Evolutionary conservation across 306 rosid genomes (phyloP).

Genomic region (Trifolium subterraneum): DNA sequence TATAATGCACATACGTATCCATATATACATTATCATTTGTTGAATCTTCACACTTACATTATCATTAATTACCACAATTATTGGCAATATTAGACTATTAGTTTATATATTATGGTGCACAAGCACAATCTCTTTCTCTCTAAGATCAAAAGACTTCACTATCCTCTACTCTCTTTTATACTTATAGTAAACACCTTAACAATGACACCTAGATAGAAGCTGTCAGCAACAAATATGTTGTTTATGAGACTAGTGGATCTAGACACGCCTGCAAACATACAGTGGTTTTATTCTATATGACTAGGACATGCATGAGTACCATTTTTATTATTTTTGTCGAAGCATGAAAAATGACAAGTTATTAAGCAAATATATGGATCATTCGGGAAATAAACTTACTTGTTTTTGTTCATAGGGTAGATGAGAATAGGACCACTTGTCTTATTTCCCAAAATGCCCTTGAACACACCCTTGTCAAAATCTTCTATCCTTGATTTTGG

Average conservation of each 20-base stretch:
- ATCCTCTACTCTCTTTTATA: not conserved
- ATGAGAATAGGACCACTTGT: slow-evolving; percentile 98
- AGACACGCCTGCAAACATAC: slow-evolving; percentile 40
- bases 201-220: slow-evolving; percentile 39
- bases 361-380: slow-evolving; percentile 8
- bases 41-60: slow-evolving; percentile 14
- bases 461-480: slow-evolving; percentile 85
- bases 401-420: slow-evolving; percentile 90
- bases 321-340: slow-evolving; percentile 17
- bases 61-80: slow-evolving; percentile 14
- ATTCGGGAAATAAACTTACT: slow-evolving; percentile 58
- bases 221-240: slow-evolving; percentile 35
- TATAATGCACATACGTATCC: not conserved
- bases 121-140: not conserved
- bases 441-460: slow-evolving; percentile 86
- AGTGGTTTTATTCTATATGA: slow-evolving; percentile 36
- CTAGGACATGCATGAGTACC: slow-evolving; percentile 33
- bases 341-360: slow-evolving; percentile 21
- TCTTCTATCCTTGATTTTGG: slow-evolving; percentile 88
- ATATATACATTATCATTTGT: not conserved
- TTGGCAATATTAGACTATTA: slow-evolving; percentile 22
- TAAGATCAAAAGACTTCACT: not conserved
- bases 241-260: slow-evolving; percentile 32
- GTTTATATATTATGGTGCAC: not conserved
- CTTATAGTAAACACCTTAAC: slow-evolving; percentile 18